Percentiles rank a stretch among this genome's conserved stretches.
These are phyloP conservation scores for Crassisporium funariophilum DNA, from an alignment of 768 basidiomycete species.

Conservation along the genomic window DNA sequence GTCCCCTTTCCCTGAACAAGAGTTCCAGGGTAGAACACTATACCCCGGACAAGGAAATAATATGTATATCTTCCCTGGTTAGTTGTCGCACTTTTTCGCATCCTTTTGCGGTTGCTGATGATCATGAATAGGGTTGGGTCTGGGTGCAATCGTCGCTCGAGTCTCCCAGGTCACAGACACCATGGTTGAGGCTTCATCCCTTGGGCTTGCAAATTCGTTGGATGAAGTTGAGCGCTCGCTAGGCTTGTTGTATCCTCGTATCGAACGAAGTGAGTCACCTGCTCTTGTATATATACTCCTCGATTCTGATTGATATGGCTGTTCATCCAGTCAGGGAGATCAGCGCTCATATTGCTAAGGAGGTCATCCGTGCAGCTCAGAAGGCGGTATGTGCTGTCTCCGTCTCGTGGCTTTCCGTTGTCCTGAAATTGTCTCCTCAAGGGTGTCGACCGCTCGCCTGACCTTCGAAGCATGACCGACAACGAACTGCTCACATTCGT, in stretches of 20 bases:
- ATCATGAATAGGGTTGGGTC: conserved; percentile 63
- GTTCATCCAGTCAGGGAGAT: conserved; percentile 71
- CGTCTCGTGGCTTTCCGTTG: background rate
- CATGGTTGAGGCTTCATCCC: conserved; percentile 88
- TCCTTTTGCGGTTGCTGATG: conserved; percentile 1
- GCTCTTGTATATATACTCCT: background rate
- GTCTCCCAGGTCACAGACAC: conserved; percentile 73
- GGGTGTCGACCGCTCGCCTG: conserved; percentile 55
- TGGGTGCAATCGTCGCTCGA: conserved; percentile 73
- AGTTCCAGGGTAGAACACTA: conserved; percentile 54
- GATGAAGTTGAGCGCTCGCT: conserved; percentile 64
- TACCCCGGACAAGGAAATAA: conserved; percentile 94
- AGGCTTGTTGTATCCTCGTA: conserved; percentile 80
- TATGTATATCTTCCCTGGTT: conserved; percentile 84
- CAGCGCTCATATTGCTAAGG: conserved; percentile 68
- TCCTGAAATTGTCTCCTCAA: conserved; percentile 19
- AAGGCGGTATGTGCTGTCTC: conserved; percentile 52
- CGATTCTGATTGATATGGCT: background rate
- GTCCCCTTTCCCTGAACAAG: conserved; percentile 75
- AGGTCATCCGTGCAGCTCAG: conserved; percentile 82
- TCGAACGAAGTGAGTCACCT: conserved; percentile 60
- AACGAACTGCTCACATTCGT: conserved; percentile 55
- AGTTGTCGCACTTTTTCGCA: conserved; percentile 15
- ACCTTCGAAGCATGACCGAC: conserved; percentile 61
- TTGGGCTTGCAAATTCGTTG: conserved; percentile 76